Conservation (phyloP, 2,329 filamentous ascomycete species). For the Purpureocillium takamizusanense region DNA sequence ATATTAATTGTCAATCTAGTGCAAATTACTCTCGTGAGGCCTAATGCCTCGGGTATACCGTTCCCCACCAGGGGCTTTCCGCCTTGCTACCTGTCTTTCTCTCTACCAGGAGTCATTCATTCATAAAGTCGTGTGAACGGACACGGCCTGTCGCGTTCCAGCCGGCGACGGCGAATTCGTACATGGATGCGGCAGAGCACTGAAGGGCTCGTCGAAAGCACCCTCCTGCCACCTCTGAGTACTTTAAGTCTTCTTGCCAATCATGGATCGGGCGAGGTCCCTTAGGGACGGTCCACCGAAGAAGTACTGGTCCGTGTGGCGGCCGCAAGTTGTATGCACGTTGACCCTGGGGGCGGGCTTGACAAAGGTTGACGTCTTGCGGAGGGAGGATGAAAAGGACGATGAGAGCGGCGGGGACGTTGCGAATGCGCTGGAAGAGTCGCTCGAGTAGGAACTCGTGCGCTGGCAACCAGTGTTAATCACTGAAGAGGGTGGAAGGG, state of each 20-base stretch:
- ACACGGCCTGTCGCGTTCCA: background rate
- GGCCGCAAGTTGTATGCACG: constrained; percentile 44
- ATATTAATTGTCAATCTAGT: too few species aligned
- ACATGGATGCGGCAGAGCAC: too few species aligned
- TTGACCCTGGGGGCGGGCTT: constrained; percentile 35
- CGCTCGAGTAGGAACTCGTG: constrained; percentile 20
- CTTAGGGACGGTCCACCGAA: constrained; percentile 38
- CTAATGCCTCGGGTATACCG: too few species aligned
- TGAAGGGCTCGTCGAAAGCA: too few species aligned
- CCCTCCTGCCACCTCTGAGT: background rate
- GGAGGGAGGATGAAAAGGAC: constrained; percentile 13
- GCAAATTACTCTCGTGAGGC: too few species aligned
- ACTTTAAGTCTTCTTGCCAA: constrained; percentile 21
- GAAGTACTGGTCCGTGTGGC: constrained; percentile 44
- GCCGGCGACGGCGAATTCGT: background rate
- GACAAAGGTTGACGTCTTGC: constrained; percentile 22
- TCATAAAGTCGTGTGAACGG: too few species aligned
- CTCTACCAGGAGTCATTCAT: too few species aligned
- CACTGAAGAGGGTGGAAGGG: constrained; percentile 2
- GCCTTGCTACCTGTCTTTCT: too few species aligned
- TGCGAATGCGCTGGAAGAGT: constrained; percentile 10
- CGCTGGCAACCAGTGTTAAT: constrained; percentile 8
- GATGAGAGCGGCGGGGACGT: constrained; percentile 7
- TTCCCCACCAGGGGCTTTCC: constrained; percentile 1
- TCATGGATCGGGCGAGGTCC: constrained; percentile 32